These are phyloP conservation scores for Aureobasidium leucospermi DNA, from an alignment of 2,329 filamentous ascomycete species.

Conservation along the genomic window DNA sequence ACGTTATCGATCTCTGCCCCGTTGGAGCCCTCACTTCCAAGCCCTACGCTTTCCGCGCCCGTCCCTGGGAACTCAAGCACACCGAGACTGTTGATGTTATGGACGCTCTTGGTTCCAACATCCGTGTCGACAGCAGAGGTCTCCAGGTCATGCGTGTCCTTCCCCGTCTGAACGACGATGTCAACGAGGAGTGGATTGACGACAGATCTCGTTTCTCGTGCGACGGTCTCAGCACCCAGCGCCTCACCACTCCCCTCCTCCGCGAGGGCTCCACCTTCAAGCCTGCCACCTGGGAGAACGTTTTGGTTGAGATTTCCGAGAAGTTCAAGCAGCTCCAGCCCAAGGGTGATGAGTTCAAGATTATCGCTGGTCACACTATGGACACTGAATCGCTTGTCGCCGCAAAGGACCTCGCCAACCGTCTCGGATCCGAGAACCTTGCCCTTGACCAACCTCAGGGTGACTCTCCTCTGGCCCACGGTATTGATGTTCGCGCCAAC, in stretches of 20 bases:
- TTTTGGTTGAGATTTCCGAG: slow-evolving; percentile 74
- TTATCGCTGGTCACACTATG: slow-evolving; percentile 79
- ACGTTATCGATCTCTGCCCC: slow-evolving; percentile 96
- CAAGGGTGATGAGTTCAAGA: slow-evolving; percentile 92
- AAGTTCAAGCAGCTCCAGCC: slow-evolving; percentile 74
- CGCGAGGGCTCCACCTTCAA: slow-evolving; percentile 85
- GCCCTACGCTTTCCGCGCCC: slow-evolving; percentile 92
- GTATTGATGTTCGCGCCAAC: slow-evolving; percentile 86
- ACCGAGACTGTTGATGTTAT: slow-evolving; percentile 93
- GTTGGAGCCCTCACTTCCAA: slow-evolving; percentile 95
- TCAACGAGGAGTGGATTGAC: slow-evolving; percentile 99
- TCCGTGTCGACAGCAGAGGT: slow-evolving; percentile 86
- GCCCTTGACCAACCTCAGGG: slow-evolving; percentile 85
- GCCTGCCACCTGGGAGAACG: slow-evolving; percentile 92
- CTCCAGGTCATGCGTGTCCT: slow-evolving; percentile 93
- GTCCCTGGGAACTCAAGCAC: slow-evolving; percentile 95
- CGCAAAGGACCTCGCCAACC: slow-evolving; percentile 96
- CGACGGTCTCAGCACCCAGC: slow-evolving; percentile 92
- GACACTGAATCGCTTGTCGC: slow-evolving; percentile 92
- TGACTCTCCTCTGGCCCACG: slow-evolving; percentile 77
- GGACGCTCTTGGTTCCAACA: slow-evolving; percentile 87
- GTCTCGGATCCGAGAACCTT: slow-evolving; percentile 90
- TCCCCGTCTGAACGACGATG: slow-evolving; percentile 89
- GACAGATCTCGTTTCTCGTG: slow-evolving; percentile 96
- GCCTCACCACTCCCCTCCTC: slow-evolving; percentile 85